A percentile compares a stretch with the other conserved stretches of the same genome.
Conservation (phyloP, 345 rosid genomes). For the Viola odorata region DNA sequence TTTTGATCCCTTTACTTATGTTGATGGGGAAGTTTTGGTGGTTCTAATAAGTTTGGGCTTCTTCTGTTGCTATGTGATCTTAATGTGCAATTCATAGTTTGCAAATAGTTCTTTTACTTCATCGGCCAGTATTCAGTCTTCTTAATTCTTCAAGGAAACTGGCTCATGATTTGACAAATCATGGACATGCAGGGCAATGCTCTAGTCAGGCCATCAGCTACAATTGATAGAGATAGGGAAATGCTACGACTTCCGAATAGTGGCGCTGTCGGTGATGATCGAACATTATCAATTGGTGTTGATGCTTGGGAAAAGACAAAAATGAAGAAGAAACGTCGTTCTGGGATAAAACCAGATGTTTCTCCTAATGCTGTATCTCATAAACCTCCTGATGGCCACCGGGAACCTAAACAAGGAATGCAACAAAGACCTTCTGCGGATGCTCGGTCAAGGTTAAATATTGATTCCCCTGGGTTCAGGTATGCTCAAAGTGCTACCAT, state of each 20-base stretch:
- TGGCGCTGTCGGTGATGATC: slow-evolving; percentile 62
- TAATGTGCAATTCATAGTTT: too few relatives aligned
- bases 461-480: slow-evolving; percentile 78
- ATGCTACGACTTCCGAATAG: slow-evolving; percentile 50
- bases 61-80: too few relatives aligned
- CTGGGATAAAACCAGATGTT: slow-evolving; percentile 68
- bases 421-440: slow-evolving; percentile 53
- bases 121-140: slow-evolving; percentile 2
- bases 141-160: slow-evolving; percentile 10
- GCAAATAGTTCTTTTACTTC: too few relatives aligned
- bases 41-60: too few relatives aligned
- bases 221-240: slow-evolving; percentile 73
- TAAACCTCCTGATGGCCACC: slow-evolving; percentile 57
- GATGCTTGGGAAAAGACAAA: slow-evolving; percentile 95
- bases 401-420: slow-evolving; percentile 70
- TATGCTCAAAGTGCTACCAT: slow-evolving; percentile 15
- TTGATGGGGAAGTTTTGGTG: too few relatives aligned
- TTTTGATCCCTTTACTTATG: too few relatives aligned
- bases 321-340: slow-evolving; percentile 76
- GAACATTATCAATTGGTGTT: slow-evolving; percentile 52
- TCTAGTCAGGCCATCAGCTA: slow-evolving; percentile 54
- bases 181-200: slow-evolving; percentile 67
- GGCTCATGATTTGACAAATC: slow-evolving; percentile 26
- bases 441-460: slow-evolving; percentile 57
- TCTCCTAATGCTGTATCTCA: slow-evolving; percentile 44